A percentile compares a stretch with the other conserved stretches of the same genome.
Conservation (phyloP, 257 asterid genomes). For the Solanum megistacrolobum region DNA sequence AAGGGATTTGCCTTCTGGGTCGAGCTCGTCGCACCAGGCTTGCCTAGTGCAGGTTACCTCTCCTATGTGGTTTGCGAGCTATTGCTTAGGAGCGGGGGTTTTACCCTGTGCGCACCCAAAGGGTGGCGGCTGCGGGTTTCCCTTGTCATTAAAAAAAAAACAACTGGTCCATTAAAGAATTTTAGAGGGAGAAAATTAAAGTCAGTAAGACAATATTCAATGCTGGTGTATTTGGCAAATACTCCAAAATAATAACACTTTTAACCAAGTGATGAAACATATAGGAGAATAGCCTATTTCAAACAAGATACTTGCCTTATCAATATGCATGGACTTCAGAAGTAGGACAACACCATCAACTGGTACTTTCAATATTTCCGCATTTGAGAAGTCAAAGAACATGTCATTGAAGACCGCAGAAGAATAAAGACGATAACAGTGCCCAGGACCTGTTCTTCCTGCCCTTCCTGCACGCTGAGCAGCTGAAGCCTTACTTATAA, state of each 20-base stretch:
- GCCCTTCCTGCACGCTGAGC: slow-evolving; percentile 96
- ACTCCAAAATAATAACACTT: neutral
- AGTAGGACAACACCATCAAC: slow-evolving; percentile 96
- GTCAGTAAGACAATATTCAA: neutral
- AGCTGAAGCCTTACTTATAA: slow-evolving; percentile 98
- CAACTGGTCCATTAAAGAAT: neutral
- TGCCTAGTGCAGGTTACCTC: no score
- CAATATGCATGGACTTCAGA: slow-evolving; percentile 87
- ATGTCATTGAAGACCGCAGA: slow-evolving; percentile 68
- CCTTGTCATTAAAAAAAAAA: neutral
- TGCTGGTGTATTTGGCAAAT: neutral
- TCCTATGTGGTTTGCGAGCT: no score
- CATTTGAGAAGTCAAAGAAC: slow-evolving; percentile 58
- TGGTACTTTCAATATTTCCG: slow-evolving; percentile 85
- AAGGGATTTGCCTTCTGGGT: no score
- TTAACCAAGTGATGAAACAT: neutral
- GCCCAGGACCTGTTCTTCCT: slow-evolving; percentile 97
- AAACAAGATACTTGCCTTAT: slow-evolving; percentile 39
- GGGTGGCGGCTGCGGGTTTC: no score
- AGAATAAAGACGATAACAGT: slow-evolving; percentile 90
- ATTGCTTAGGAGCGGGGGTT: no score
- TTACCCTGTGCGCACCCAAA: no score
- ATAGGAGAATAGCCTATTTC: neutral
- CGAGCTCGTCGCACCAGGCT: no score
- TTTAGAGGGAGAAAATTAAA: neutral